These are phyloP conservation scores for Parachaetomium inaequale DNA, from an alignment of 495 filamentous ascomycete genomes.

Conservation along the genomic window DNA sequence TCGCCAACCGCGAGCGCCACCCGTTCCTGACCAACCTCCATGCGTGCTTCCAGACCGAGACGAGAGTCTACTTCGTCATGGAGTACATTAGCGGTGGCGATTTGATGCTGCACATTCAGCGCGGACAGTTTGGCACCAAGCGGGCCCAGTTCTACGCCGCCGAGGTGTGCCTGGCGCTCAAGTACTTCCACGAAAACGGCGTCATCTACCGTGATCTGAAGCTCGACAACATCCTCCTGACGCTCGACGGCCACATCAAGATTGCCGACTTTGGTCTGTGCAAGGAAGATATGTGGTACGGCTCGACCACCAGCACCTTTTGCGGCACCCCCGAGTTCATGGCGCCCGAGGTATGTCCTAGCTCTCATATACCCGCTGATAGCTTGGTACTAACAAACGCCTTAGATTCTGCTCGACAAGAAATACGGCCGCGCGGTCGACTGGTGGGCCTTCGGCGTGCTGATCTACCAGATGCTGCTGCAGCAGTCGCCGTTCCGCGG, in stretches of 20 bases:
- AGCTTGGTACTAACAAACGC: not conserved
- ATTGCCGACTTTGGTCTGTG: slow-evolving; percentile 98
- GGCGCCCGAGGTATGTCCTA: slow-evolving; percentile 80
- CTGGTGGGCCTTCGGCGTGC: slow-evolving; percentile 99
- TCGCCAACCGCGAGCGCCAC: slow-evolving; percentile 97
- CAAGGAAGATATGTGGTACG: slow-evolving; percentile 99
- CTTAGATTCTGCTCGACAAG: slow-evolving; percentile 92
- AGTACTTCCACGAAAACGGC: slow-evolving; percentile 99
- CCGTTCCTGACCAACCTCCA: slow-evolving; percentile 94
- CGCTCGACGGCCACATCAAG: slow-evolving; percentile 96
- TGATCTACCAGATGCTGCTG: slow-evolving; percentile 99
- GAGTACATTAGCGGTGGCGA: slow-evolving; percentile 99
- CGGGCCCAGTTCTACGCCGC: slow-evolving; percentile 98
- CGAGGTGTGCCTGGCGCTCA: slow-evolving; percentile 93
- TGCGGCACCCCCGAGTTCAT: slow-evolving; percentile 99
- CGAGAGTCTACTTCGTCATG: slow-evolving; percentile 98
- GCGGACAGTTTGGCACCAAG: slow-evolving; percentile 92
- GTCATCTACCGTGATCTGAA: slow-evolving; percentile 99
- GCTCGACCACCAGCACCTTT: slow-evolving; percentile 93
- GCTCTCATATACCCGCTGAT: not conserved
- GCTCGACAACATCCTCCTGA: slow-evolving; percentile 96
- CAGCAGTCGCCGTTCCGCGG: slow-evolving; percentile 99
- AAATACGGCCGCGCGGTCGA: slow-evolving; percentile 98
- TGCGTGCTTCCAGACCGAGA: slow-evolving; percentile 99
- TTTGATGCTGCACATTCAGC: slow-evolving; percentile 98